Evolutionary conservation across 75 land plant genomes (phyloP).

Genomic region (Ceratopteris richardii): DNA sequence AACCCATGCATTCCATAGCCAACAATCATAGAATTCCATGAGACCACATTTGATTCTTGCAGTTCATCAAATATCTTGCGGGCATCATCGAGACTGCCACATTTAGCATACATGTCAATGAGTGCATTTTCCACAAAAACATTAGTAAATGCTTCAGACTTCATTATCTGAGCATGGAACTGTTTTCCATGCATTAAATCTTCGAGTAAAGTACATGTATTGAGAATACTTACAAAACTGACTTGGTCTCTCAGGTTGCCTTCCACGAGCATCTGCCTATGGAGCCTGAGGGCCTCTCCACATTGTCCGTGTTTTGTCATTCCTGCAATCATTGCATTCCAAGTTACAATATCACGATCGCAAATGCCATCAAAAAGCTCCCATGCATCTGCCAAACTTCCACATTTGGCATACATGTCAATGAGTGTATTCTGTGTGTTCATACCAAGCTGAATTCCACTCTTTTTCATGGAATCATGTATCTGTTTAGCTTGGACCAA

Average conservation of each 20-base stretch:
- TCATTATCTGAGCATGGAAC: conserved; percentile 37
- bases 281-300: conserved; percentile 39
- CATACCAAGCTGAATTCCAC: conserved; percentile 11
- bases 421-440: conserved; percentile 35
- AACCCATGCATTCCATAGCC: conserved; percentile 58
- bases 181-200: conserved; percentile 37
- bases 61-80: conserved; percentile 43
- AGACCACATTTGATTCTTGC: conserved; percentile 53
- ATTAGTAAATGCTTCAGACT: conserved; percentile 28
- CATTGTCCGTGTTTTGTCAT: conserved; percentile 37
- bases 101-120: conserved; percentile 68
- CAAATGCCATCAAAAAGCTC: conserved; percentile 38
- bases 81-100: conserved; percentile 54
- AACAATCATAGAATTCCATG: conserved; percentile 67
- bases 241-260: conserved; percentile 31
- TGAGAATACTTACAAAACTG: conserved; percentile 42
- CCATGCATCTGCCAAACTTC: conserved; percentile 28
- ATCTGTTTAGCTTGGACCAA: conserved; percentile 11
- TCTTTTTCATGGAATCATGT: conserved; percentile 11
- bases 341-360: conserved; percentile 43
- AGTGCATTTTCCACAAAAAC: conserved; percentile 43
- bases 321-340: conserved; percentile 66
- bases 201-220: conserved; percentile 39
- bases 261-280: conserved; percentile 32
- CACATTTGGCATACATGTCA: conserved; percentile 53